Evolutionary conservation across 805 yeast species (phyloP), one percentile per base, ranked within the genome.

Genomic region (Candida corydali): DNA sequence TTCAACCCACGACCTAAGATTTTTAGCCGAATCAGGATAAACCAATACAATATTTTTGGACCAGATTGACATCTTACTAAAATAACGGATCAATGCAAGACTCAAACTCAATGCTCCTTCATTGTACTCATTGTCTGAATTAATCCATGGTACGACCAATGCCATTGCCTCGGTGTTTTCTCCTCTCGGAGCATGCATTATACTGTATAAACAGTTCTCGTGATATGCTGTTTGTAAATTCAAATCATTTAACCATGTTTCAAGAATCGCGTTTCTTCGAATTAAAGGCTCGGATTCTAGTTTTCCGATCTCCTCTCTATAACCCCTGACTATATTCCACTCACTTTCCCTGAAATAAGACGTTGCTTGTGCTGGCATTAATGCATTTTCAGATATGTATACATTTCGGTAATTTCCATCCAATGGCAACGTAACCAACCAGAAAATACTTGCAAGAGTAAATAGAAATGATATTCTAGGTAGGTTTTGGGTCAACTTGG

Each of bases 81-180:
- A 84, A 61, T 83, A 91, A 43, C 89, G 72, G 0, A 93, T 82
- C 44, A 93, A 61, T 0, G 89, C 80, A 12, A 86, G 55, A 2
- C 81, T 74, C 23, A 89, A 57, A 0, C 95, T 75, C 26, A 86
- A 67, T 2, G 95, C 98, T 27, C 95, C 95, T 40, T 78, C 70
- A 56, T 93, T 93, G 51, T 63, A 68, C 36, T 70, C 69, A 2
- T 75, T 76, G 32, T 80, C 85, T 5, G 78, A 61, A 37, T 85
- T 86, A 33, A 52, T 57, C 91, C 96, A 93, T 0, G 98, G 97
- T 6, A 93, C 87, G 7, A 81, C 84, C 30, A 93, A 57, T 1
- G 89, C 94, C 76, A 93, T 82, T 0, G 97, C 86, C 59, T 93
- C 98, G 1, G 98, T 88, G 41, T 89, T 93, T 51, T 91, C 98